Base-by-base conservation (phyloP, 1,139 yeast species). In the Candida sp. region DNA sequence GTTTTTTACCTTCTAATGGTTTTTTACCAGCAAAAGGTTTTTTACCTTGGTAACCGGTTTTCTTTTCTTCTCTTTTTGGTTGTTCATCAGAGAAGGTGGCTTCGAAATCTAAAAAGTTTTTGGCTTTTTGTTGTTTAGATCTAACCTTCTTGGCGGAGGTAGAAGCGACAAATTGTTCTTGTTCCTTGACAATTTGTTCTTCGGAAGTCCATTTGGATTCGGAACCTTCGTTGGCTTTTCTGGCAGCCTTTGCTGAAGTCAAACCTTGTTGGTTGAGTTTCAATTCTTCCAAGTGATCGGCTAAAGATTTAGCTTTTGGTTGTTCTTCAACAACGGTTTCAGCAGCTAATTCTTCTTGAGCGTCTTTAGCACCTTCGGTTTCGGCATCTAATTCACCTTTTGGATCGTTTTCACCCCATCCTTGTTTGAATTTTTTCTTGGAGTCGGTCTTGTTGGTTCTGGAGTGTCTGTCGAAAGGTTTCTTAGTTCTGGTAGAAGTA, bases 381-480 rank as follows among this genome's bases (percentile, higher is more conserved):
- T 56, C 71, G 33, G 57, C 68, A 37, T 55, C 66, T 46, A 63
- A 58, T 48, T 71, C 78, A 48, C 71, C 79, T 47, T 63, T 70
- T 50, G 87, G 89, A 56, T 82, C 82, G 66, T 82, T 83, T 60
- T 90, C 89, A 82, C 96, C 91, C 71, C 95, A 91, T 47, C 77
- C 76, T 73, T 84, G 86, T 69, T 78, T 80, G 63, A 84, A 77
- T 72, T 86, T 84, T 85, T 90, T 90, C 60, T 77, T 80, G 60
- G 96, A 75, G 75, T 90, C 97, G 60, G 83, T 72, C 79, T 84
- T 86, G 63, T 84, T 88, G 54, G 87, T 64, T 79, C 87, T 87
- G 55, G 91, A 82, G 67, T 84, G 95, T 75, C 95, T 95, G 77
- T 86, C 95, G 54, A 72, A 62, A 63, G 83, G 81, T 64, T 73